A percentile compares a stretch with the other conserved stretches of the same genome.
Conservation (phyloP, 257 asterid species). For the Eucommia ulmoides region DNA sequence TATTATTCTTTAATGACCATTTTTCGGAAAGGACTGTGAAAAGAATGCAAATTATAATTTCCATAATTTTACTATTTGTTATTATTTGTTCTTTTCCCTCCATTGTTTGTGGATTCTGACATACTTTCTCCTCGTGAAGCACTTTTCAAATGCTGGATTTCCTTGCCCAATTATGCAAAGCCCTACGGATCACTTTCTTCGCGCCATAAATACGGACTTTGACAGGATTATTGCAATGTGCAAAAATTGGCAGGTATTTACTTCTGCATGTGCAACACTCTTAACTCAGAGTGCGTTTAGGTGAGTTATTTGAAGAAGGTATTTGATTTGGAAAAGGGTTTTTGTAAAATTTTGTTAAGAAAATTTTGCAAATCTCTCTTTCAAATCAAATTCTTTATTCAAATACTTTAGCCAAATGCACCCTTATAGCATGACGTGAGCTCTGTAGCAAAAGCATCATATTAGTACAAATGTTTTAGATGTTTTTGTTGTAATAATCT, state of each 20-base stretch:
- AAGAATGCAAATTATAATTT: not conserved
- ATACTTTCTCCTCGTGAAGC: constrained; percentile 35
- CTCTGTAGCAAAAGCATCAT: too few species aligned
- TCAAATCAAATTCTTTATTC: too few species aligned
- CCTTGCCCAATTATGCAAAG: constrained; percentile 99
- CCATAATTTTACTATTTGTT: not conserved
- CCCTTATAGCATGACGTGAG: too few species aligned
- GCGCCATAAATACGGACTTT: constrained; percentile 93
- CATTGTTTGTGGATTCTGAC: constrained; percentile 4
- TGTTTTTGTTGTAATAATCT: too few species aligned
- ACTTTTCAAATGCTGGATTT: constrained; percentile 98
- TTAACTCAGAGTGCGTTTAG: too few species aligned
- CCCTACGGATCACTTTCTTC: constrained; percentile 97
- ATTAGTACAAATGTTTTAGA: too few species aligned
- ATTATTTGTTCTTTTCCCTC: not conserved
- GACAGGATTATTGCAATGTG: constrained; percentile 98
- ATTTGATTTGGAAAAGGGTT: too few species aligned
- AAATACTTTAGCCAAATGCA: too few species aligned
- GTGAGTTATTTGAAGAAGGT: too few species aligned
- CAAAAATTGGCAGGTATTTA: constrained; percentile 97
- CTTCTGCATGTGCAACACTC: constrained; percentile 1
- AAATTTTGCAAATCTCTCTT: too few species aligned
- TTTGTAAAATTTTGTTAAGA: too few species aligned
- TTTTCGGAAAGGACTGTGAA: not conserved
- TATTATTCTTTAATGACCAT: too few species aligned